A percentile compares a stretch with the other conserved stretches of the same genome.
phyloP scores from a whole-genome alignment of 2,329 filamentous ascomycete genomes.

The Trichoderma cornu-damae region DNA sequence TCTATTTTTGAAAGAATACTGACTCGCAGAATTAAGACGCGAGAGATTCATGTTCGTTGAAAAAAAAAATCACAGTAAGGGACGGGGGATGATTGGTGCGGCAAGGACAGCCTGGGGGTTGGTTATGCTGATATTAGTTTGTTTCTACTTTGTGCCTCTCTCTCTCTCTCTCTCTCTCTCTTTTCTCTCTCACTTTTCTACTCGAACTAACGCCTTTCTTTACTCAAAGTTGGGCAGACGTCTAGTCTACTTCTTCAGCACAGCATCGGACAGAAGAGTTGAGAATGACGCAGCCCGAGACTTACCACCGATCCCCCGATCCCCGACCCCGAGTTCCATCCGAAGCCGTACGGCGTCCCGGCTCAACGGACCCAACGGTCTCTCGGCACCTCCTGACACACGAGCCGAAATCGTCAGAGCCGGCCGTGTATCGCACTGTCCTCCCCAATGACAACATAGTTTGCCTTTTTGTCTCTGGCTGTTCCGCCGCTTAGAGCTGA shows the following conservation, averaged over 20 bases:
- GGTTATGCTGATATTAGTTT: not conserved
- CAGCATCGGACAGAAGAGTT: not conserved
- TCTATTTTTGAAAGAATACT: no score
- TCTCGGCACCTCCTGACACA: not conserved
- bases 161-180: not conserved
- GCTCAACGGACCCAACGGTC: not conserved
- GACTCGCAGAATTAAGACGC: not conserved
- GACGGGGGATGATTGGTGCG: not conserved
- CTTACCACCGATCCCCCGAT: not conserved
- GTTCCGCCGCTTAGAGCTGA: not conserved
- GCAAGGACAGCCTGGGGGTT: not conserved
- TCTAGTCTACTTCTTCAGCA: not conserved
- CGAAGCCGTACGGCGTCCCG: not conserved
- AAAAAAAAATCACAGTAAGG: no score
- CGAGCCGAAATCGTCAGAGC: not conserved
- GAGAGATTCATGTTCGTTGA: conserved; percentile 1
- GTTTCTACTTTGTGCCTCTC: not conserved
- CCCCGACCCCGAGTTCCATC: conserved; percentile 12
- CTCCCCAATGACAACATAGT: not conserved
- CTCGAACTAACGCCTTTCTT: not conserved
- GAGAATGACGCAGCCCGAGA: not conserved
- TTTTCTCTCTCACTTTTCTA: not conserved
- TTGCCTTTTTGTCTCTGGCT: not conserved
- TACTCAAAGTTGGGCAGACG: no score
- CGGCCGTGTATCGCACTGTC: not conserved